These are phyloP conservation scores for Vanilla planifolia DNA, from an alignment of 106 monocot species.

Conservation along the genomic window DNA sequence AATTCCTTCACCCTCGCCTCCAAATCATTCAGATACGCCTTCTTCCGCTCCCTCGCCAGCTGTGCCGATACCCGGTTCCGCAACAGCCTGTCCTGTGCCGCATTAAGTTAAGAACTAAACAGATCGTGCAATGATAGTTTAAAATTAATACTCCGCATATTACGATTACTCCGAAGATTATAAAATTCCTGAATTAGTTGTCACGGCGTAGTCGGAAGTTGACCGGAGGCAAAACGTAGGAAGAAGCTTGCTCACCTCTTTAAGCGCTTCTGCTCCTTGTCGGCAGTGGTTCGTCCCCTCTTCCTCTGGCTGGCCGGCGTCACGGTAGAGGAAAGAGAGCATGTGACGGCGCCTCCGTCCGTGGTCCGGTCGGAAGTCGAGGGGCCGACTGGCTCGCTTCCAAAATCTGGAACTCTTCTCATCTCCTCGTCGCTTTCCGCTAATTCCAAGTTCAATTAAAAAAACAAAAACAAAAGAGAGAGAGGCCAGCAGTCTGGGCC, in stretches of 20 bases:
- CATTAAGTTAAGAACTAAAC: no score
- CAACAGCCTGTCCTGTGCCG: slow-evolving; percentile 58
- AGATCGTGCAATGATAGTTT: no score
- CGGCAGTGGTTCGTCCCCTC: slow-evolving; percentile 61
- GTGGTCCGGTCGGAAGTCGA: slow-evolving; percentile 36
- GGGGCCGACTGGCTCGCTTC: slow-evolving; percentile 32
- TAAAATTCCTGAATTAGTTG: no score
- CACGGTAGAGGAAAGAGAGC: slow-evolving; percentile 7
- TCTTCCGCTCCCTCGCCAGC: slow-evolving; percentile 68
- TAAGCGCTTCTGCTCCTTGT: slow-evolving; percentile 85
- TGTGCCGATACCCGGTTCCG: slow-evolving; percentile 71
- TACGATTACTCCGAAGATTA: no score
- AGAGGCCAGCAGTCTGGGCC: no score
- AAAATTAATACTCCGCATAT: no score
- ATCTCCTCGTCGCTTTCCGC: slow-evolving; percentile 81
- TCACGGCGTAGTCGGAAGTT: no score
- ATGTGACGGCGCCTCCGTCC: slow-evolving; percentile 19
- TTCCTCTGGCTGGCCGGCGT: slow-evolving; percentile 39
- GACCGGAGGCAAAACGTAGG: no score
- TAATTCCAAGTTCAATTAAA: not conserved
- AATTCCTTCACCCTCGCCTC: slow-evolving; percentile 45
- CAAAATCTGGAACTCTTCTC: slow-evolving; percentile 68
- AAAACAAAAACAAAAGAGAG: no score
- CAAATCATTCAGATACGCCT: slow-evolving; percentile 46
- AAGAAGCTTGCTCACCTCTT: slow-evolving; percentile 65